Conservation (phyloP, 169 alveolate genomes). For the Eimeria falciformis region DNA sequence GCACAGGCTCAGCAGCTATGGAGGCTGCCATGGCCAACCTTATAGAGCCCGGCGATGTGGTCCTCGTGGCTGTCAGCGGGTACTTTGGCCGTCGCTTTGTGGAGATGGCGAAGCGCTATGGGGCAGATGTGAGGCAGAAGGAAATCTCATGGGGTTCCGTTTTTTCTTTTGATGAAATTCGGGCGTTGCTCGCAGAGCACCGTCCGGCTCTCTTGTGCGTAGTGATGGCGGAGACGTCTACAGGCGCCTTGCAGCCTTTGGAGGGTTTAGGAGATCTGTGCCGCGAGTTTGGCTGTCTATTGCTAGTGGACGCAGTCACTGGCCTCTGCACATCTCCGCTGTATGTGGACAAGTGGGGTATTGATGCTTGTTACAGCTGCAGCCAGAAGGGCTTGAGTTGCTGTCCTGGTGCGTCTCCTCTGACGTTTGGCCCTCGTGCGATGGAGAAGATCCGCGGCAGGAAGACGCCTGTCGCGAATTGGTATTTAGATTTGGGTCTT, state of each 20-base stretch:
- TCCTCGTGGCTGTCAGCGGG: conserved; percentile 57
- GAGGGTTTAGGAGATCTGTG: conserved; percentile 73
- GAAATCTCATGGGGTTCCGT: conserved; percentile 75
- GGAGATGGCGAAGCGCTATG: conserved; percentile 78
- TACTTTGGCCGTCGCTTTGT: conserved; percentile 75
- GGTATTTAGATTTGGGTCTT: conserved; percentile 33
- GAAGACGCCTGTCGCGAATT: conserved; percentile 29
- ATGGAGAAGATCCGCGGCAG: conserved; percentile 44
- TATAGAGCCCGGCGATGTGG: conserved; percentile 62
- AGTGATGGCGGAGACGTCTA: conserved; percentile 80
- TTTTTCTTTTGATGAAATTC: conserved; percentile 66
- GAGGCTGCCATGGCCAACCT: conserved; percentile 78
- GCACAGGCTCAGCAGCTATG: conserved; percentile 81
- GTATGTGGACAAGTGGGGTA: conserved; percentile 69
- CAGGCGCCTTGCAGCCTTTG: conserved; percentile 79
- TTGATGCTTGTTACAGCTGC: conserved; percentile 71
- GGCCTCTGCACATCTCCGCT: conserved; percentile 76
- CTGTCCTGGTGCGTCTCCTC: conserved; percentile 78
- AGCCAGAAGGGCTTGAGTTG: conserved; percentile 76
- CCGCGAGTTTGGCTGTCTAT: conserved; percentile 56
- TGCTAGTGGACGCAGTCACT: conserved; percentile 79
- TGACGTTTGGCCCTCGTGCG: conserved; percentile 78
- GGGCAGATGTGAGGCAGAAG: conserved; percentile 63
- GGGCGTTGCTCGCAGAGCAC: conserved; percentile 56
- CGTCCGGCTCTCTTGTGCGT: conserved; percentile 62